Conservation (phyloP, 2,329 filamentous ascomycete genomes). For the Fusarium equiseti region DNA sequence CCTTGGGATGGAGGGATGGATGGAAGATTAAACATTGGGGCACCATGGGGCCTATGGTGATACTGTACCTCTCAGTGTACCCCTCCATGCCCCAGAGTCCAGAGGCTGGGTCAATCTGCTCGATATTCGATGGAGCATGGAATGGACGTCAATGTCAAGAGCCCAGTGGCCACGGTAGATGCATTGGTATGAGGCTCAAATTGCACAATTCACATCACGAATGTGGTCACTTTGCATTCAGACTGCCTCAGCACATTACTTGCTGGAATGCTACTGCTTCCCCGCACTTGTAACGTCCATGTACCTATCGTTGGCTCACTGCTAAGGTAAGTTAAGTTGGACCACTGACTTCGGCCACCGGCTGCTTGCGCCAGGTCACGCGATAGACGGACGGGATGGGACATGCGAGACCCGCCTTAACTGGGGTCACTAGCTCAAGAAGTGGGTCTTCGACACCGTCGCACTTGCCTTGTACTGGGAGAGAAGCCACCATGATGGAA, state of each 20-base stretch:
- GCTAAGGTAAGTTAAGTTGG: slow-evolving; percentile 10
- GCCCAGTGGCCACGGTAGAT: slow-evolving; percentile 20
- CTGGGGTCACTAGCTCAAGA: slow-evolving; percentile 6
- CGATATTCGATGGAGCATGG: neutral
- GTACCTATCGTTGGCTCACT: neutral
- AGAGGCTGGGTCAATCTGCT: neutral
- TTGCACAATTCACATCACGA: slow-evolving; percentile 6
- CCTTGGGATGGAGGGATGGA: neutral
- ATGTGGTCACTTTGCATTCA: neutral
- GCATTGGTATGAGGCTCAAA: slow-evolving; percentile 12
- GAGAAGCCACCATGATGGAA: slow-evolving; percentile 20
- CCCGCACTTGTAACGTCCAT: slow-evolving; percentile 25
- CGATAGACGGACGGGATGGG: slow-evolving; percentile 48
- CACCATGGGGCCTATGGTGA: neutral
- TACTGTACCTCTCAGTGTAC: neutral
- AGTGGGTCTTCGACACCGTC: slow-evolving; percentile 7
- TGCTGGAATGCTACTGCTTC: slow-evolving; percentile 12
- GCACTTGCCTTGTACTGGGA: slow-evolving; percentile 11
- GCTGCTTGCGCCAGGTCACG: slow-evolving; percentile 52
- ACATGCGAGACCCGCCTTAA: slow-evolving; percentile 36
- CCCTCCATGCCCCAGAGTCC: slow-evolving; percentile 6
- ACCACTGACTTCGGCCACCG: slow-evolving; percentile 39
- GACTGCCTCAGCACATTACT: neutral
- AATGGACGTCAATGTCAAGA: slow-evolving; percentile 1
- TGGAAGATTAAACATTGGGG: neutral